Conservation (phyloP, 345 rosid species). For the Ailanthus altissimus region DNA sequence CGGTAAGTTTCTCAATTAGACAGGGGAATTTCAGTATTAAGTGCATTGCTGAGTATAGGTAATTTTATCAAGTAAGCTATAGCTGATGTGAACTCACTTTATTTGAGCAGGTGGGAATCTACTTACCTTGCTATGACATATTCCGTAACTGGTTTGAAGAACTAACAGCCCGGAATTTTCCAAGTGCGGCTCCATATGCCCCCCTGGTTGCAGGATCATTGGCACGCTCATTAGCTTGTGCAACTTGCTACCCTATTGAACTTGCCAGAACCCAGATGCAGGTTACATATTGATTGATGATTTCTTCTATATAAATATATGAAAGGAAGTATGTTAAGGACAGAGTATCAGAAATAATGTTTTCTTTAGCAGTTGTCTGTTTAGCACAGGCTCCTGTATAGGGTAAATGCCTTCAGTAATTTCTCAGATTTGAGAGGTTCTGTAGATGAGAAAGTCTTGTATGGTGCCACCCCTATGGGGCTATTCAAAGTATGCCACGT, state of each 20-base stretch:
- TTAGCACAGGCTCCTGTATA: background rate
- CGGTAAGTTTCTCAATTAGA: constrained; percentile 42
- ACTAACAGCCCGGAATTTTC: constrained; percentile 44
- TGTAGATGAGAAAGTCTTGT: no score
- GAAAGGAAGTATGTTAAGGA: background rate
- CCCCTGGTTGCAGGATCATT: constrained; percentile 80
- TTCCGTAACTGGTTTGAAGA: constrained; percentile 80
- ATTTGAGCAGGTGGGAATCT: constrained; percentile 83
- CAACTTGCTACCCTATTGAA: constrained; percentile 90
- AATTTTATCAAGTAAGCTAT: constrained; percentile 2
- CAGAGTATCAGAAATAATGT: no score
- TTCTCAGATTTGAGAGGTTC: background rate
- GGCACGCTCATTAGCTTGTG: constrained; percentile 93
- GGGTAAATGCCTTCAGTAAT: background rate
- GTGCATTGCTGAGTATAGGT: background rate
- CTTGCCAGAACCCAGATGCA: constrained; percentile 99
- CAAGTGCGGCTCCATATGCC: constrained; percentile 52
- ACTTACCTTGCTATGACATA: constrained; percentile 87
- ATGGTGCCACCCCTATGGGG: no score
- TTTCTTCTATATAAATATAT: background rate
- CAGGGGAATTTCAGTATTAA: constrained; percentile 4
- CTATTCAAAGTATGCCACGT: no score
- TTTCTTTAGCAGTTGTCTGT: background rate
- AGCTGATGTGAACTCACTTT: background rate
- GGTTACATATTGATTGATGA: constrained; percentile 39